Conservation (phyloP, 2,329 filamentous ascomycete genomes). For the Seiridium cupressi region DNA sequence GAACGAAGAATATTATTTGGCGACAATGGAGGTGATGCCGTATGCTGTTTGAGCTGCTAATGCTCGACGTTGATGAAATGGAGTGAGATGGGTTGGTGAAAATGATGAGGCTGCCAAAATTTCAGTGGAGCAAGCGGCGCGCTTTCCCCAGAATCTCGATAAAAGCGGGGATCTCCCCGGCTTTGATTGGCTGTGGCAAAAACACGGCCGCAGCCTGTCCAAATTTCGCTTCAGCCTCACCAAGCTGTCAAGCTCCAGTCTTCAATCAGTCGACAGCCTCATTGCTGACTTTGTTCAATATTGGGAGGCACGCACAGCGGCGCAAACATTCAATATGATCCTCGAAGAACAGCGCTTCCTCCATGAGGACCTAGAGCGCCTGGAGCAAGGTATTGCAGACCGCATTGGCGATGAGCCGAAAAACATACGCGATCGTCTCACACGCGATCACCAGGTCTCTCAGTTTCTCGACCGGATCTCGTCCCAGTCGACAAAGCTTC, state of each 20-base stretch:
- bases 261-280: neutral
- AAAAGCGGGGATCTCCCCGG: neutral
- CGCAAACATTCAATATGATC: conserved; percentile 56
- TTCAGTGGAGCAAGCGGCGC: conserved; percentile 7
- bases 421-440: conserved; percentile 83
- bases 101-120: conserved; percentile 8
- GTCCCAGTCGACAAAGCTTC: conserved; percentile 75
- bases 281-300: neutral
- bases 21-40: too few species aligned
- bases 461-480: conserved; percentile 87
- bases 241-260: neutral
- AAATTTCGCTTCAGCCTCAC: conserved; percentile 15
- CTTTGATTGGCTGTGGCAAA: conserved; percentile 12
- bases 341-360: conserved; percentile 92
- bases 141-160: conserved; percentile 5
- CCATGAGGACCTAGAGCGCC: conserved; percentile 93
- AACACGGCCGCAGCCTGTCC: conserved; percentile 11
- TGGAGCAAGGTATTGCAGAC: conserved; percentile 92
- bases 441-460: conserved; percentile 87
- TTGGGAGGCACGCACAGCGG: neutral
- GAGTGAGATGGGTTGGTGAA: conserved; percentile 4
- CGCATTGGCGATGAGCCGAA: conserved; percentile 85
- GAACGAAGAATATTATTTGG: neutral
- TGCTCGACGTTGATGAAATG: neutral
- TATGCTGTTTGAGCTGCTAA: too few species aligned